These are phyloP conservation scores for Botryotinia narcissicola DNA, from an alignment of 2,329 filamentous ascomycete species.

Conservation along the genomic window DNA sequence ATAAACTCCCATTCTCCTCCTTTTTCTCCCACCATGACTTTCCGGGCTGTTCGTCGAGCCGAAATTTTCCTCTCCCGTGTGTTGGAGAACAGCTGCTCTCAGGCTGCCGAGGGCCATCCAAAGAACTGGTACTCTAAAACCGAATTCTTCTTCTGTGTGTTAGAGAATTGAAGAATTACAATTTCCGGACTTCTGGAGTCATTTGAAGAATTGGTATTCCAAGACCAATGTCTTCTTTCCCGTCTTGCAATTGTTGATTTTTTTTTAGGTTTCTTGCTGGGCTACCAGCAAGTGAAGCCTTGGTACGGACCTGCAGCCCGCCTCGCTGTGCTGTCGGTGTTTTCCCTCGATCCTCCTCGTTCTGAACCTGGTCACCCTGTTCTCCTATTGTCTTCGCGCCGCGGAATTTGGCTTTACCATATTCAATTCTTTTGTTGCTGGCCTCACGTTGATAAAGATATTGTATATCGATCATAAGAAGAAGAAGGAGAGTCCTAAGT, in stretches of 20 bases:
- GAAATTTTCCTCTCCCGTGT: no score
- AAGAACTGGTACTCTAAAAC: no score
- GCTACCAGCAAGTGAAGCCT: neutral
- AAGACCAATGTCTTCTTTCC: neutral
- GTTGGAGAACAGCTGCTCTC: no score
- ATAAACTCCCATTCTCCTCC: no score
- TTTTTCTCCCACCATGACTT: no score
- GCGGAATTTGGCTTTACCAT: neutral
- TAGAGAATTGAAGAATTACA: no score
- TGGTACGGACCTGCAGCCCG: neutral
- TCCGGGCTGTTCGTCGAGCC: no score
- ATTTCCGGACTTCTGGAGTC: no score
- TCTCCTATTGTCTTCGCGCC: neutral
- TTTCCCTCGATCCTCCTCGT: neutral
- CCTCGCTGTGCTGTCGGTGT: neutral
- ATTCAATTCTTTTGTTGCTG: neutral
- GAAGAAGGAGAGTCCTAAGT: no score
- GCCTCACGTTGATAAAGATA: neutral
- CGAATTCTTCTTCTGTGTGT: no score
- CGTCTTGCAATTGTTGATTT: neutral
- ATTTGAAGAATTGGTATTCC: neutral
- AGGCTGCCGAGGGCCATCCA: no score
- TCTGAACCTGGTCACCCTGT: neutral
- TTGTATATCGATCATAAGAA: neutral
- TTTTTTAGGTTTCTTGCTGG: neutral